Base-by-base conservation (phyloP, 2,329 filamentous ascomycete species). In the Claviceps spartinae region DNA sequence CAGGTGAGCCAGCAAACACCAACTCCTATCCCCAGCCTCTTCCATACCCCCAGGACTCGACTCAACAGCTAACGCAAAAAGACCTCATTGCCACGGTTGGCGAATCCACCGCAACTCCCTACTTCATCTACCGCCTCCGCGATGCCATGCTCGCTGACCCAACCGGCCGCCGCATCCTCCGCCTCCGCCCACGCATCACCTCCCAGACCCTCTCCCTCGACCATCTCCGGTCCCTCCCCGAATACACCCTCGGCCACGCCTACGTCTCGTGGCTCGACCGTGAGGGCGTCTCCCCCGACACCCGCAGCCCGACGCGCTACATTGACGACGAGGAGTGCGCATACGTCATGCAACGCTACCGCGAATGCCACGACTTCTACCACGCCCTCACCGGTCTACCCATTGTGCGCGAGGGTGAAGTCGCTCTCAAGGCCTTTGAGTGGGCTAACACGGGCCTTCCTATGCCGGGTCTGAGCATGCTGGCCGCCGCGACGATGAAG, bases 301-400 rank as follows among this genome's bases (percentile, higher is more conserved):
- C 91, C 6, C 82, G 93, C 46, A 75, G 84, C 42, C 66, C 69
- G 2, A 93, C 98, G 42, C 81, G 86, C 50, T 97, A 95, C 71
- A 89, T 98, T 56, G 90, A 97, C 67, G 84, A 97, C 64, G 83
- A 86, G 60, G 93, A 98, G 69, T 95, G 90, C 66, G 93, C 93
- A 38, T 98, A 97, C 71, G 93, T 97, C 18, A 94, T 98, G 86
- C 93, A 97, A 73, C 82, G 93, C 51, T 98, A 98, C 69, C 83
- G 93, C 56, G 93, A 98, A 69, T 95, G 86, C 59, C 93, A 98
- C 67, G 93, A 98, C 67, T 96, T 98, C 69, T 96, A 94, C 71
- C 93, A 98, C 67, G 91, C 93, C 0, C 74, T 98, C 50, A 95
- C 90, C 0, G 91, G 91, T 0, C 70, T 98, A 47, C 93, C 93